Evolutionary conservation across 2,329 filamentous ascomycete genomes (phyloP).

Genomic region (Cylindrodendrum hubeiense): DNA sequence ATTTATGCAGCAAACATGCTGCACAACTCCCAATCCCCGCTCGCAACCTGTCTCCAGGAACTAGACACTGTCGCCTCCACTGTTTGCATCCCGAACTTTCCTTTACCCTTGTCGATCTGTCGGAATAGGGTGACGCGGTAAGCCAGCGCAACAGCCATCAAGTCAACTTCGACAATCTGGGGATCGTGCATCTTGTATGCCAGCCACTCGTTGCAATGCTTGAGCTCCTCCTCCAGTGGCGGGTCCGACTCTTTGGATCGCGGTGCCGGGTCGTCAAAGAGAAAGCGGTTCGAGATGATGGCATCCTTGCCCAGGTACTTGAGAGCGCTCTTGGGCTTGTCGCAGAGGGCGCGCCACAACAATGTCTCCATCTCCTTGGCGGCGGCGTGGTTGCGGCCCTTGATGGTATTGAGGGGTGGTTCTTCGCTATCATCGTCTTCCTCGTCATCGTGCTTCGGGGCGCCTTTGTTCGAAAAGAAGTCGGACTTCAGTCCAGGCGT

Average conservation of each 20-base stretch:
- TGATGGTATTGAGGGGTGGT: conserved; percentile 44
- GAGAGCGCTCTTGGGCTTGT: conserved; percentile 44
- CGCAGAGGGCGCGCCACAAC: conserved; percentile 46
- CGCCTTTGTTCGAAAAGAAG: conserved; percentile 40
- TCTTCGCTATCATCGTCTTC: conserved; percentile 34
- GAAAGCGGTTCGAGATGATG: conserved; percentile 44
- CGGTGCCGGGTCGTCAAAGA: conserved; percentile 41
- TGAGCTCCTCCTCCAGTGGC: conserved; percentile 42
- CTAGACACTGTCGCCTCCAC: conserved; percentile 43
- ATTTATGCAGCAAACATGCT: conserved; percentile 43
- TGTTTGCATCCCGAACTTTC: conserved; percentile 39
- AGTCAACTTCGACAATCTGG: conserved; percentile 43
- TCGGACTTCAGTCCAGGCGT: conserved; percentile 42
- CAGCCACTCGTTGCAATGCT: conserved; percentile 45
- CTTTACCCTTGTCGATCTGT: conserved; percentile 38
- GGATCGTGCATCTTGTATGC: conserved; percentile 46
- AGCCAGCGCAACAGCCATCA: conserved; percentile 44
- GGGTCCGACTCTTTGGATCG: conserved; percentile 44
- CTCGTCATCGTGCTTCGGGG: conserved; percentile 37
- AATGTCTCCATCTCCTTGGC: conserved; percentile 47
- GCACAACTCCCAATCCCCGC: conserved; percentile 45
- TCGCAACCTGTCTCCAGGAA: conserved; percentile 45
- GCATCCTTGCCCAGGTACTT: conserved; percentile 45
- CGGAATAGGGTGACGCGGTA: conserved; percentile 44
- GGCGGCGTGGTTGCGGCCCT: conserved; percentile 42